phyloP scores from a whole-genome alignment of 2,329 filamentous ascomycete genomes.

The Diaporthe australafricana region DNA sequence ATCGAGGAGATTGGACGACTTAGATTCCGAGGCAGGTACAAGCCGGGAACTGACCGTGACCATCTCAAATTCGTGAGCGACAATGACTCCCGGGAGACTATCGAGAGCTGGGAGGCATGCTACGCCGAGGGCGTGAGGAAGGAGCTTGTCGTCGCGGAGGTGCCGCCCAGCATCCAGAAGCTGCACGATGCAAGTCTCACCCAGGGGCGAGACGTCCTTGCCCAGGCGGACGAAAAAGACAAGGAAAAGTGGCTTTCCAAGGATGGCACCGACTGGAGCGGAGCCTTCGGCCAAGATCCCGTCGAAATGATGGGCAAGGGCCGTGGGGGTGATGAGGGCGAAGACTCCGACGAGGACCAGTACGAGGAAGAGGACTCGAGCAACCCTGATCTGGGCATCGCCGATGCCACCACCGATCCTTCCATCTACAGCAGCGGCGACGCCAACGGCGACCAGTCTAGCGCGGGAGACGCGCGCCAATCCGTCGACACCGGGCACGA shows the following conservation, averaged over 20 bases:
- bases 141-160: slow-evolving; percentile 76
- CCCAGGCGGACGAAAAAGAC: slow-evolving; percentile 76
- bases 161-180: slow-evolving; percentile 78
- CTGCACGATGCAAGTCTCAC: slow-evolving; percentile 86
- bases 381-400: slow-evolving; percentile 68
- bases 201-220: slow-evolving; percentile 83
- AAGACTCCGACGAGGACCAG: slow-evolving; percentile 49
- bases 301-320: slow-evolving; percentile 53
- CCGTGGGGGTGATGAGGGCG: slow-evolving; percentile 46
- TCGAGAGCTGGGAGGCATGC: slow-evolving; percentile 94
- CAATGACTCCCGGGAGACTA: slow-evolving; percentile 91
- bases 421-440: slow-evolving; percentile 1
- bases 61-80: slow-evolving; percentile 87
- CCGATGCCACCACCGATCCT: slow-evolving; percentile 60
- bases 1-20: slow-evolving; percentile 85
- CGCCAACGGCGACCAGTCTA: slow-evolving; percentile 21
- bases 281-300: slow-evolving; percentile 85
- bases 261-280: slow-evolving; percentile 87
- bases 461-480: slow-evolving; percentile 35
- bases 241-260: slow-evolving; percentile 82
- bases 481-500: slow-evolving; percentile 41
- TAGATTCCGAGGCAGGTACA: slow-evolving; percentile 84
- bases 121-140: slow-evolving; percentile 85
- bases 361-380: slow-evolving; percentile 54
- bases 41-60: slow-evolving; percentile 88